phyloP scores from a whole-genome alignment of 2,329 filamentous ascomycete species.

The Phialophora chinensis region DNA sequence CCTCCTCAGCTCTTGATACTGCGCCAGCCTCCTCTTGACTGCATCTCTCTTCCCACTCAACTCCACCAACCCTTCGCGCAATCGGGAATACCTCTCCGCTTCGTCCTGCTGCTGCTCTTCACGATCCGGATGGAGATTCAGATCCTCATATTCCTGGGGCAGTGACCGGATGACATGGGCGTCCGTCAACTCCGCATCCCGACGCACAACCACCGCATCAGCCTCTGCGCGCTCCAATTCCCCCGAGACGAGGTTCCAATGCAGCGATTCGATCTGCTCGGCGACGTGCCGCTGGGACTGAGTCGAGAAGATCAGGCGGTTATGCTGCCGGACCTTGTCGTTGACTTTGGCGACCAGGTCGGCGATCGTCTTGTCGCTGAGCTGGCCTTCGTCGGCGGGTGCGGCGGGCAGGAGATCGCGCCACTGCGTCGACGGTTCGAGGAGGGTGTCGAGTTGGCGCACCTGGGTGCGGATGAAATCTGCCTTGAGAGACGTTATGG shows the following conservation, averaged over 20 bases:
- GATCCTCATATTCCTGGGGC: conserved; percentile 26
- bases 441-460: conserved; percentile 57
- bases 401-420: conserved; percentile 51
- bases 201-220: conserved; percentile 20
- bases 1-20: conserved; percentile 53
- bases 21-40: conserved; percentile 54
- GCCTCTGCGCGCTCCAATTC: conserved; percentile 36
- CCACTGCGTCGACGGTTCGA: conserved; percentile 56
- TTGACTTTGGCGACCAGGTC: conserved; percentile 63
- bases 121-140: conserved; percentile 19
- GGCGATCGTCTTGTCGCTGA: conserved; percentile 57
- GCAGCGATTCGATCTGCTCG: conserved; percentile 61
- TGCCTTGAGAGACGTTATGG: conserved; percentile 58
- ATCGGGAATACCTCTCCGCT: conserved; percentile 47
- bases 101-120: neutral
- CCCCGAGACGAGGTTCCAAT: conserved; percentile 58
- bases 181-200: conserved; percentile 30
- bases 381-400: conserved; percentile 50
- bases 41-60: conserved; percentile 54
- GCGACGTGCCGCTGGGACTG: conserved; percentile 63
- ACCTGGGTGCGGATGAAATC: conserved; percentile 59
- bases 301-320: conserved; percentile 59
- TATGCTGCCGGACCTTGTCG: conserved; percentile 58
- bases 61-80: conserved; percentile 52
- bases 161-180: conserved; percentile 16